Percentiles rank a stretch among this genome's conserved stretches.
Evolutionary conservation across 352 stramenopile species (phyloP).

Genomic region (Peronosclerospora sorghi): DNA sequence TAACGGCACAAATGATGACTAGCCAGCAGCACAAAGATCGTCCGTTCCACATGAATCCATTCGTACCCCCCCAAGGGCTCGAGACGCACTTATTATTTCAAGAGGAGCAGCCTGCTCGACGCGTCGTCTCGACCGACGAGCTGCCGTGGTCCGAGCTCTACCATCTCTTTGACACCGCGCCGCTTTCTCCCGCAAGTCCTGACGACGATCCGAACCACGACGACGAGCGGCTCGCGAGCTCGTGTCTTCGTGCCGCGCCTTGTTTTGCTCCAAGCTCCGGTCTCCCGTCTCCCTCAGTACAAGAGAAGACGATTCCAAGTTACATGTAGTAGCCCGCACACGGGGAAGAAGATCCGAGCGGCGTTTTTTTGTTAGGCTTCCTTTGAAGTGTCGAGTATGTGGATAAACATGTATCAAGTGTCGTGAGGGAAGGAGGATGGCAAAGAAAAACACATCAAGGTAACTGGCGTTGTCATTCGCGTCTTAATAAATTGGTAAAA

Average conservation of each 20-base stretch:
- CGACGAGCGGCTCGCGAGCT: slow-evolving; percentile 36
- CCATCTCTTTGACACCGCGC: slow-evolving; percentile 58
- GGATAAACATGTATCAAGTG: too few relatives aligned
- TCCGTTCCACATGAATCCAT: slow-evolving; percentile 7
- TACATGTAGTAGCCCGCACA: slow-evolving; percentile 21
- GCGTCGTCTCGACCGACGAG: slow-evolving; percentile 61
- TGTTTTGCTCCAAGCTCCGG: slow-evolving; percentile 8
- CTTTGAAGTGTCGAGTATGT: too few relatives aligned
- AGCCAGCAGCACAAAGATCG: slow-evolving; percentile 23
- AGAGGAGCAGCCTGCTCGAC: slow-evolving; percentile 37
- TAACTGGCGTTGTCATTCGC: too few relatives aligned
- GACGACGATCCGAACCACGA: slow-evolving; percentile 51
- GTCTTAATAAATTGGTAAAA: too few relatives aligned
- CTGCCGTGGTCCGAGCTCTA: slow-evolving; percentile 76
- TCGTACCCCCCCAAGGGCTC: slow-evolving; percentile 26
- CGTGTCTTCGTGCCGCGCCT: slow-evolving; percentile 13
- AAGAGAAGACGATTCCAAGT: slow-evolving; percentile 41
- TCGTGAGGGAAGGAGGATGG: too few relatives aligned
- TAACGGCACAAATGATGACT: slow-evolving; percentile 27
- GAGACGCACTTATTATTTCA: slow-evolving; percentile 59
- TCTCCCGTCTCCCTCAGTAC: slow-evolving; percentile 10
- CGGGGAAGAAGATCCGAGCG: too few relatives aligned
- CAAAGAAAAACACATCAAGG: too few relatives aligned
- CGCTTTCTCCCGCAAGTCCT: slow-evolving; percentile 25
- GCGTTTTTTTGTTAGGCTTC: too few relatives aligned